Percentiles rank a stretch among this genome's conserved stretches.
Conservation (phyloP, 805 yeast genomes). For the Zygotorulaspora florentina region DNA sequence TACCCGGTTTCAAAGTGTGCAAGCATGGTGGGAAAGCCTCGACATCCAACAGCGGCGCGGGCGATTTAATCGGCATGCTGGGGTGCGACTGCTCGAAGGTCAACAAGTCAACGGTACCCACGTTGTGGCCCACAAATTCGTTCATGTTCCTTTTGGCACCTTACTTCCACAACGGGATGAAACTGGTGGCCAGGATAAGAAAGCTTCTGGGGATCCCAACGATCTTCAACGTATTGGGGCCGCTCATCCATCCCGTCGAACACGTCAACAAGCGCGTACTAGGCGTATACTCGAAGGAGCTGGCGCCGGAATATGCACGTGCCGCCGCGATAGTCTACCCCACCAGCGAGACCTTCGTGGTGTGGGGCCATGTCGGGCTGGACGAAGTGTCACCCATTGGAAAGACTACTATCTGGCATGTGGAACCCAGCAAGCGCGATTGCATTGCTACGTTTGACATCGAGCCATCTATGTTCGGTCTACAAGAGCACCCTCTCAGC, state of each 20-base stretch:
- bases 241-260: conserved; percentile 87
- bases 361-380: conserved; percentile 86
- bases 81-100: conserved; percentile 80
- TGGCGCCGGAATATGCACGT: conserved; percentile 82
- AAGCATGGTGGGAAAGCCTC: conserved; percentile 98
- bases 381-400: conserved; percentile 96
- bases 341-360: conserved; percentile 64
- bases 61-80: conserved; percentile 75
- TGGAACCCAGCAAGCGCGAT: conserved; percentile 41
- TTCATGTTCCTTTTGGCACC: conserved; percentile 87
- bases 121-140: conserved; percentile 44
- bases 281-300: conserved; percentile 77
- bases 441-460: conserved; percentile 43
- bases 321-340: conserved; percentile 60
- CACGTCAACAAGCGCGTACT: conserved; percentile 68
- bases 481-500: conserved; percentile 63
- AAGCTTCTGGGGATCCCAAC: conserved; percentile 82
- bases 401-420: conserved; percentile 72
- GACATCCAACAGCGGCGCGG: conserved; percentile 89
- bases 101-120: conserved; percentile 53
- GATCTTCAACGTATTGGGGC: conserved; percentile 91
- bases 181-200: conserved; percentile 72
- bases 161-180: conserved; percentile 90
- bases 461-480: conserved; percentile 75
- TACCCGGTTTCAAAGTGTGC: conserved; percentile 63